Evolutionary conservation across 768 basidiomycete genomes (phyloP).

Genomic region (Nidularia pulvinata): DNA sequence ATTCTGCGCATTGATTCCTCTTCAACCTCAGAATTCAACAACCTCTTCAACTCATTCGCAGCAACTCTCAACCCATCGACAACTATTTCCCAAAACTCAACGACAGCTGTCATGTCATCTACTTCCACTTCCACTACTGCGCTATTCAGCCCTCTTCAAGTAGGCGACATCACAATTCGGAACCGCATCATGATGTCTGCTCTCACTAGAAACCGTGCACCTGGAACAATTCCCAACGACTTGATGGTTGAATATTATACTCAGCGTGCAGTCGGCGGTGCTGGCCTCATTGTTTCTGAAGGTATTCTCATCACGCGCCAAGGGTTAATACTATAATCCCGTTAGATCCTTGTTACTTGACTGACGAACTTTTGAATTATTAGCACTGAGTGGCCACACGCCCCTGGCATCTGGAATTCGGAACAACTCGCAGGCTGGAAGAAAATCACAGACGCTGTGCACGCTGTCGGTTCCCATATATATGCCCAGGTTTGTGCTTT

Average conservation of each 20-base stretch:
- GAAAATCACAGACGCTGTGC: constrained; percentile 44
- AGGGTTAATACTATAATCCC: constrained; percentile 22
- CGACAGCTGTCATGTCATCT: constrained; percentile 5
- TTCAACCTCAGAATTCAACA: too few species aligned
- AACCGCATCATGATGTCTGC: constrained; percentile 40
- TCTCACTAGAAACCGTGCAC: constrained; percentile 37
- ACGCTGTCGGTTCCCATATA: constrained; percentile 39
- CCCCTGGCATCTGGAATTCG: constrained; percentile 45
- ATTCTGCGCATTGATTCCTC: too few species aligned
- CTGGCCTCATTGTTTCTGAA: constrained; percentile 38
- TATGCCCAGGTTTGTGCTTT: constrained; percentile 34
- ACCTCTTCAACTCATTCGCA: too few species aligned
- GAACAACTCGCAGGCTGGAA: constrained; percentile 45
- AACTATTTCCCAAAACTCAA: too few species aligned
- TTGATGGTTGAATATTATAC: constrained; percentile 37
- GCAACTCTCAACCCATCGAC: too few species aligned
- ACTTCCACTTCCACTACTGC: neutral
- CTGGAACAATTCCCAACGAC: constrained; percentile 33
- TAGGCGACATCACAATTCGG: constrained; percentile 29
- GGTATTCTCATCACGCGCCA: constrained; percentile 36
- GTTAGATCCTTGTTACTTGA: neutral
- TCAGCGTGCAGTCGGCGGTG: constrained; percentile 31
- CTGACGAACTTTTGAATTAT: neutral
- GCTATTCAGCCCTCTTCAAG: neutral
- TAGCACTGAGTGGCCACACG: constrained; percentile 41